These are phyloP conservation scores for Brassica cretica DNA, from an alignment of 345 rosid genomes.

Conservation along the genomic window DNA sequence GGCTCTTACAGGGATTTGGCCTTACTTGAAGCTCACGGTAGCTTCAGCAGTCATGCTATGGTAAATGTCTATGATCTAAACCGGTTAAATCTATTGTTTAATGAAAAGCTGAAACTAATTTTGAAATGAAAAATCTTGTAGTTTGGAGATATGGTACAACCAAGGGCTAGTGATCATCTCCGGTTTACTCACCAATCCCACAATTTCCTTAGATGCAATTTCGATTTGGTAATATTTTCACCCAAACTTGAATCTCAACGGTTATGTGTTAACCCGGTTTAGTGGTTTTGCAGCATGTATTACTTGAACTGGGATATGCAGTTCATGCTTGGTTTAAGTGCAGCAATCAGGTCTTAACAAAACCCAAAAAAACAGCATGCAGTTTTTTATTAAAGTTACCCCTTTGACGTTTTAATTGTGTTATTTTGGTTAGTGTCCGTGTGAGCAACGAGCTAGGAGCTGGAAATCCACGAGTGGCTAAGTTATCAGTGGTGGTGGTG, in stretches of 20 bases:
- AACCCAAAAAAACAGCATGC: background rate
- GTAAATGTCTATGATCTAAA: slow-evolving; percentile 37
- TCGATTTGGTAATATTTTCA: slow-evolving; percentile 66
- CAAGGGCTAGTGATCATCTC: slow-evolving; percentile 91
- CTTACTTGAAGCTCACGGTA: slow-evolving; percentile 83
- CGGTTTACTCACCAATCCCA: slow-evolving; percentile 75
- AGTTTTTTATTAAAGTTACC: background rate
- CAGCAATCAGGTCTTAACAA: slow-evolving; percentile 67
- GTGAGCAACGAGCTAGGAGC: slow-evolving; percentile 95
- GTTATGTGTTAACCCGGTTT: background rate
- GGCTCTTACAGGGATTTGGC: slow-evolving; percentile 84
- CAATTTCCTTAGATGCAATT: slow-evolving; percentile 75
- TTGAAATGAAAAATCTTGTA: slow-evolving; percentile 30
- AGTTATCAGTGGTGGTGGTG: slow-evolving; percentile 73
- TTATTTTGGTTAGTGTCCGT: slow-evolving; percentile 48
- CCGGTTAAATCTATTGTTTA: background rate
- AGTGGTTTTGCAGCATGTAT: slow-evolving; percentile 57
- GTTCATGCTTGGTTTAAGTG: slow-evolving; percentile 81
- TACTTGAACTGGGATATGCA: slow-evolving; percentile 87
- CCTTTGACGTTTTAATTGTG: background rate
- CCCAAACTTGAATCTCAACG: background rate
- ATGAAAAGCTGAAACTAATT: background rate
- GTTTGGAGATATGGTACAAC: slow-evolving; percentile 95
- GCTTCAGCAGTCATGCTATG: slow-evolving; percentile 93
- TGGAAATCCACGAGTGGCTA: slow-evolving; percentile 72